These are phyloP conservation scores for Chlorophyllum brunneum DNA, from an alignment of 768 basidiomycete genomes.

Conservation along the genomic window DNA sequence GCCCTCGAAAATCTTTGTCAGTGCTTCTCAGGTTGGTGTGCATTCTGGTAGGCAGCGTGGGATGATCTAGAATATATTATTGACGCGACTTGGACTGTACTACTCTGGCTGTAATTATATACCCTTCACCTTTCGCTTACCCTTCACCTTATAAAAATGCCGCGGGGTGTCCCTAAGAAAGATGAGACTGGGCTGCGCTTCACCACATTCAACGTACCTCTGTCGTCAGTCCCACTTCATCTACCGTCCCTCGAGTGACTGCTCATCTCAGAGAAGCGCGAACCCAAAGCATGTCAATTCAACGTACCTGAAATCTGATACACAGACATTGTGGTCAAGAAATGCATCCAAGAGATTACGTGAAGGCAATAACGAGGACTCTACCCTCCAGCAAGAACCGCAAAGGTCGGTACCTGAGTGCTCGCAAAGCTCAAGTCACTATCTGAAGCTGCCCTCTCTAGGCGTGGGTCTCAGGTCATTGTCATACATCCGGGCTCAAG, in stretches of 20 bases:
- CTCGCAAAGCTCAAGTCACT: neutral
- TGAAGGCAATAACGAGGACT: slow-evolving; percentile 10
- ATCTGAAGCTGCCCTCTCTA: slow-evolving; percentile 16
- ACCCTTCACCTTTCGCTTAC: neutral
- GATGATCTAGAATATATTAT: slow-evolving; percentile 4
- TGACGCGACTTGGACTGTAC: slow-evolving; percentile 3
- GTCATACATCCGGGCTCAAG: slow-evolving; percentile 81
- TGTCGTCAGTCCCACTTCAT: slow-evolving; percentile 44
- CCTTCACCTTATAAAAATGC: slow-evolving; percentile 41
- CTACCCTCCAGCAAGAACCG: slow-evolving; percentile 2
- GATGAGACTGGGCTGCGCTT: slow-evolving; percentile 82
- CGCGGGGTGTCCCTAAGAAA: slow-evolving; percentile 73
- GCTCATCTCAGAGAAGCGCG: slow-evolving; percentile 35
- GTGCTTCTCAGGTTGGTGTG: slow-evolving; percentile 95
- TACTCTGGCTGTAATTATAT: slow-evolving; percentile 12
- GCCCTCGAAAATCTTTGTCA: slow-evolving; percentile 94
- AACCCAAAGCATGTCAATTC: slow-evolving; percentile 81
- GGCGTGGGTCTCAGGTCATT: slow-evolving; percentile 75
- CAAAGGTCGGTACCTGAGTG: slow-evolving; percentile 1
- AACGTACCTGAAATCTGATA: slow-evolving; percentile 74
- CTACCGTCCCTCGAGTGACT: slow-evolving; percentile 3
- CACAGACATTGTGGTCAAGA: slow-evolving; percentile 70
- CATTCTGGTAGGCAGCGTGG: slow-evolving; percentile 56
- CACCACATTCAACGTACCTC: slow-evolving; percentile 77
- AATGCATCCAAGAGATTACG: slow-evolving; percentile 31